Evolutionary conservation across 495 filamentous ascomycete genomes (phyloP), one percentile per base, ranked within the genome.

Genomic region (Achaetomiella virescens): DNA sequence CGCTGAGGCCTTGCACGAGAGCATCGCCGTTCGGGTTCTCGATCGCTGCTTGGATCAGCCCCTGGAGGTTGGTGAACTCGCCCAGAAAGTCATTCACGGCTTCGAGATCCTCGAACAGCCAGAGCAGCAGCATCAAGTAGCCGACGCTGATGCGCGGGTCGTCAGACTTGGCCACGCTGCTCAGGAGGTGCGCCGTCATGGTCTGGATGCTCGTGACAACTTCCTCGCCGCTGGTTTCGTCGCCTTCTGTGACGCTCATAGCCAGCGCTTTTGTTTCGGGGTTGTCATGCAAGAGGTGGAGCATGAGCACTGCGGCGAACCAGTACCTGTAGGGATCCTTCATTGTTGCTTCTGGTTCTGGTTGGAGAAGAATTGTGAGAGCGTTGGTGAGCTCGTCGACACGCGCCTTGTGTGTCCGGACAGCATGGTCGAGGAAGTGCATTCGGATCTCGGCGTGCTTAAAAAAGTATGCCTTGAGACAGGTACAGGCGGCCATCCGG

Each of bases 161-260:
- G 27, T 89, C 86, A 10, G 81, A 65, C 88, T 85, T 55, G 91
- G 72, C 17, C 79, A 85, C 56, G 80, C 82, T 58, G 60, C 62
- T 64, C 33, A 96, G 82, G 7, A 98, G 77, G 59, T 96, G 91
- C 6, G 84, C 84, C 14, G 89, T 82, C 46, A 97, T 82, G 1
- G 83, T 80, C 68, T 98, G 93, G 52, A 98, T 90, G 67, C 87
- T 91, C 8, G 92, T 97, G 48, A 98, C 85, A 5, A 95, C 91
- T 66, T 98, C 93, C 75, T 98, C 93, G 11, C 95, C 93, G 58
- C 75, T 87, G 38, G 88, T 87, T 22, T 89, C 88, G 69, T 97
- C 87, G 14, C 95, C 95, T 70, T 97, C 91, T 2, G 83, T 85
- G 33, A 98, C 86, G 45, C 77, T 76, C 79, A 91, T 91, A 20